A percentile compares a stretch with the other conserved stretches of the same genome.
These are phyloP conservation scores for Acacia confusa DNA, from an alignment of 306 rosid species.

Conservation along the genomic window DNA sequence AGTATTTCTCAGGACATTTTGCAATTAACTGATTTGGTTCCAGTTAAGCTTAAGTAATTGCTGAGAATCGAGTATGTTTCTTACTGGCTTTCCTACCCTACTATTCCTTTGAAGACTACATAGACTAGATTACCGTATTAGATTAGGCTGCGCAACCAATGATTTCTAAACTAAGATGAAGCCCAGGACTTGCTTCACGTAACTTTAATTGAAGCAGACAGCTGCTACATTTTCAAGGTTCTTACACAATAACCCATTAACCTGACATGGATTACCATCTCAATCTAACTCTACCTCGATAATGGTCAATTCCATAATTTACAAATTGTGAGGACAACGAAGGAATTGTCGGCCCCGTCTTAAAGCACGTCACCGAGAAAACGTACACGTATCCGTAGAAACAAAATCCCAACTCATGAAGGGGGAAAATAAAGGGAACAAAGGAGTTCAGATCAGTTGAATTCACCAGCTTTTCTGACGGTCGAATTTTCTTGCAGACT, in stretches of 20 bases:
- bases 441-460: background rate
- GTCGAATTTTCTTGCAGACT: constrained; percentile 30
- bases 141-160: background rate
- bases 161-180: background rate
- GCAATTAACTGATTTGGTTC: background rate
- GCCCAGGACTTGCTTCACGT: background rate
- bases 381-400: constrained; percentile 28
- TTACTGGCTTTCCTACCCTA: background rate
- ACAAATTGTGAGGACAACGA: constrained; percentile 14
- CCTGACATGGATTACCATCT: constrained; percentile 6
- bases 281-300: background rate
- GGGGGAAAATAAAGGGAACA: background rate
- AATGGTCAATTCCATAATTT: constrained; percentile 9
- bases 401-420: constrained; percentile 26
- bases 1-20: background rate
- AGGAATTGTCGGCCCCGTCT: constrained; percentile 4
- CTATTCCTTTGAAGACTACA: background rate
- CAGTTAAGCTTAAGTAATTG: background rate
- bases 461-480: constrained; percentile 59
- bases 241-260: background rate
- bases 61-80: background rate
- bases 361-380: constrained; percentile 4
- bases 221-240: background rate
- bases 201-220: background rate
- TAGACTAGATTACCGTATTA: background rate